A percentile compares a stretch with the other conserved stretches of the same genome.
These are phyloP conservation scores for Austroboletus eburneus DNA, from an alignment of 768 basidiomycete genomes.

Conservation along the genomic window DNA sequence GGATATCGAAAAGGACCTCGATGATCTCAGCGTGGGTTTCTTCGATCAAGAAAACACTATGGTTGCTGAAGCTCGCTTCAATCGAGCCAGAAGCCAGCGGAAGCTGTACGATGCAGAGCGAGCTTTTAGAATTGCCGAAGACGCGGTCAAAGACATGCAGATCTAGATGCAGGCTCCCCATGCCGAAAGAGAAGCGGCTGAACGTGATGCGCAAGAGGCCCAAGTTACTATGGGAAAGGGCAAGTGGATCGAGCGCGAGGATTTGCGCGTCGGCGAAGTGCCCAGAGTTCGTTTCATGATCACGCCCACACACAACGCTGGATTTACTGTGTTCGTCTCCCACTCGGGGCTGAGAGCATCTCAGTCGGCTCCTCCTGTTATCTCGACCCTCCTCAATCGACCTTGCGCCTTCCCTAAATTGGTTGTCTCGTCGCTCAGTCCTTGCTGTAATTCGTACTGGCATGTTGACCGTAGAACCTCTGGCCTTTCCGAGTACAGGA, in stretches of 20 bases:
- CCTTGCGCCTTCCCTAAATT: slow-evolving; percentile 92
- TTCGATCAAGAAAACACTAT: slow-evolving; percentile 95
- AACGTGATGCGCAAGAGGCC: slow-evolving; percentile 49
- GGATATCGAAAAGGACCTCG: slow-evolving; percentile 90
- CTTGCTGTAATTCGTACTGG: no score
- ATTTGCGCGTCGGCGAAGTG: slow-evolving; percentile 24
- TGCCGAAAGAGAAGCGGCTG: slow-evolving; percentile 60
- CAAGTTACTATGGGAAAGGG: slow-evolving; percentile 58
- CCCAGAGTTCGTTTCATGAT: slow-evolving; percentile 48
- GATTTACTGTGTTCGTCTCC: slow-evolving; percentile 71
- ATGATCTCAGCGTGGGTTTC: slow-evolving; percentile 85
- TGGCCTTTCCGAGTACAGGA: no score
- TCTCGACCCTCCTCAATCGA: slow-evolving; percentile 70
- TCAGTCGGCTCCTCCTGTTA: slow-evolving; percentile 56
- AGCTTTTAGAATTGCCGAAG: slow-evolving; percentile 79
- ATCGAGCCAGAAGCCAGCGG: slow-evolving; percentile 60
- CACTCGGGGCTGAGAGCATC: no score
- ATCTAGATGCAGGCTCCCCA: slow-evolving; percentile 74
- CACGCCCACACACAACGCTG: slow-evolving; percentile 72
- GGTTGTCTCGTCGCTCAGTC: no score
- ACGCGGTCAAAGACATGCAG: slow-evolving; percentile 81
- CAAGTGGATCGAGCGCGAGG: slow-evolving; percentile 53
- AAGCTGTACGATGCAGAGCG: slow-evolving; percentile 74
- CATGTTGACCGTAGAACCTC: no score
- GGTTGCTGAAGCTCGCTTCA: slow-evolving; percentile 90